phyloP scores from a whole-genome alignment of 495 filamentous ascomycete species.

The Daldinia grandis region DNA sequence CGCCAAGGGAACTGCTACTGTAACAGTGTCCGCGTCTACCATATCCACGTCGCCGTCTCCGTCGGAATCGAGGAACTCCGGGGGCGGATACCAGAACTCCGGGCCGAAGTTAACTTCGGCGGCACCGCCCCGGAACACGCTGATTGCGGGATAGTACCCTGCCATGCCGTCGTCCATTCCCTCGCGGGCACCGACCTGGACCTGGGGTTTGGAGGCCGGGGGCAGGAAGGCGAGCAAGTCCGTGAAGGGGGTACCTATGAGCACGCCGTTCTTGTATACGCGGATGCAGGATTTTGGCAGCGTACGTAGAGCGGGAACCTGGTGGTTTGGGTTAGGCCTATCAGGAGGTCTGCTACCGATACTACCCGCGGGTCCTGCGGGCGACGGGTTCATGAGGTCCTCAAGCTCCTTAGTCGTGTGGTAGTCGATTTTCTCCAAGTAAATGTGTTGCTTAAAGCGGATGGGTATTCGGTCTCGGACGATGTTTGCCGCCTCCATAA shows the following conservation, averaged over 20 bases:
- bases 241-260: conserved; percentile 87
- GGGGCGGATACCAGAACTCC: conserved; percentile 87
- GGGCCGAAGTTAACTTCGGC: conserved; percentile 92
- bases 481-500: conserved; percentile 69
- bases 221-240: conserved; percentile 92
- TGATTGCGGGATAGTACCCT: conserved; percentile 94
- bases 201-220: conserved; percentile 81
- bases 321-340: conserved; percentile 73
- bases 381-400: conserved; percentile 78
- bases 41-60: conserved; percentile 61
- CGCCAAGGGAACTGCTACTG: conserved; percentile 8
- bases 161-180: conserved; percentile 90
- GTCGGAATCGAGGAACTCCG: conserved; percentile 49
- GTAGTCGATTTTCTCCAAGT: conserved; percentile 95
- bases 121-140: conserved; percentile 88
- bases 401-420: conserved; percentile 88
- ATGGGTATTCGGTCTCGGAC: conserved; percentile 95
- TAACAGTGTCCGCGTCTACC: conserved; percentile 50
- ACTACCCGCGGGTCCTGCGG: conserved; percentile 57
- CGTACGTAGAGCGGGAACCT: conserved; percentile 75
- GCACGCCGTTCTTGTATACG: conserved; percentile 88
- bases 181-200: conserved; percentile 77
- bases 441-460: conserved; percentile 88
- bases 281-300: conserved; percentile 86
- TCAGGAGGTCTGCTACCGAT: conserved; percentile 53